These are phyloP conservation scores for Acanthamoeba sp. DNA, from an alignment of 208 protist genomes.

Conservation along the genomic window DNA sequence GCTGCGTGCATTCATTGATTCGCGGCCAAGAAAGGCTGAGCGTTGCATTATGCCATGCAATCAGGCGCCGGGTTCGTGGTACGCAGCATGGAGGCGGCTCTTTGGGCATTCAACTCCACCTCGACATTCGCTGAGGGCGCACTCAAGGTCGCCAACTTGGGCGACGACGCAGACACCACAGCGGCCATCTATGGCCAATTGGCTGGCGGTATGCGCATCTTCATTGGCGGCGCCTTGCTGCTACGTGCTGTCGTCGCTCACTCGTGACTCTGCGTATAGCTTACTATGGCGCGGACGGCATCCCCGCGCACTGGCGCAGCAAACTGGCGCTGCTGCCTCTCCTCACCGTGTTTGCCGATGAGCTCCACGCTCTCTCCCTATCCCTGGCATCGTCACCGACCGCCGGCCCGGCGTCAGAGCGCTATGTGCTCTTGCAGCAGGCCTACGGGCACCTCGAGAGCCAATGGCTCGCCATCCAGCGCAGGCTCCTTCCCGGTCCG, in stretches of 20 bases:
- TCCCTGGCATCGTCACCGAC: background rate
- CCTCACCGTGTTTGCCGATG: slow-evolving; percentile 17
- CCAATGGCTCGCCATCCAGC: background rate
- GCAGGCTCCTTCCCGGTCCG: slow-evolving; percentile 33
- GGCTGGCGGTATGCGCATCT: background rate
- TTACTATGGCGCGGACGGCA: slow-evolving; percentile 64
- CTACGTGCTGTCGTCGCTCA: background rate
- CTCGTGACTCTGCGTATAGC: background rate
- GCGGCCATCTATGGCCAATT: slow-evolving; percentile 73
- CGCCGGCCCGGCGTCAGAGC: background rate
- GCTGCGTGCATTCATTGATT: background rate
- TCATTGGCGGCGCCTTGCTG: background rate
- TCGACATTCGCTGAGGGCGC: background rate
- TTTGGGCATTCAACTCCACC: slow-evolving; percentile 60
- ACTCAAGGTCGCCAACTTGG: slow-evolving; percentile 56
- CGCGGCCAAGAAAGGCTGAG: too few species aligned
- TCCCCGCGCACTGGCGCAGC: slow-evolving; percentile 36
- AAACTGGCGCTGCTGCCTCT: slow-evolving; percentile 39
- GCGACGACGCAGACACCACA: slow-evolving; percentile 67
- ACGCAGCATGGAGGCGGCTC: background rate
- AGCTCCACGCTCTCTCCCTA: background rate
- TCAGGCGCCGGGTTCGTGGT: slow-evolving; percentile 30
- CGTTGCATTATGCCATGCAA: background rate
- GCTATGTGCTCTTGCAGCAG: background rate
- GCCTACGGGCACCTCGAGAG: background rate